Evolutionary conservation across 2,329 filamentous ascomycete species (phyloP).

Genomic region (Cercospora sesami): DNA sequence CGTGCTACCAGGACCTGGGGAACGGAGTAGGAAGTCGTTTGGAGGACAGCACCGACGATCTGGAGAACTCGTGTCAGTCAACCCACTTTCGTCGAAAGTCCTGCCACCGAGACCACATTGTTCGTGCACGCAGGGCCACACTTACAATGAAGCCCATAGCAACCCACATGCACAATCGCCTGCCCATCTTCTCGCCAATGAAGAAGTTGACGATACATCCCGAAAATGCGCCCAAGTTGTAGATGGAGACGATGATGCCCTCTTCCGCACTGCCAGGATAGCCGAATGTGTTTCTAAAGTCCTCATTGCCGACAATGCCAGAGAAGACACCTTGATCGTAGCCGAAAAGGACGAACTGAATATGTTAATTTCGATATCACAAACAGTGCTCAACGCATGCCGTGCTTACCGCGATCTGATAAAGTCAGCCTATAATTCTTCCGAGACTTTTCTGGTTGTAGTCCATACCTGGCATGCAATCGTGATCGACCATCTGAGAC

Average conservation of each 20-base stretch:
- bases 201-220: slow-evolving; percentile 55
- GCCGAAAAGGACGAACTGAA: slow-evolving; percentile 38
- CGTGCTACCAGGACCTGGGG: slow-evolving; percentile 50
- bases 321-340: slow-evolving; percentile 36
- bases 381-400: no score
- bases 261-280: slow-evolving; percentile 42
- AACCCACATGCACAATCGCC: slow-evolving; percentile 52
- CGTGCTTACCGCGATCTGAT: background rate
- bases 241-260: slow-evolving; percentile 52
- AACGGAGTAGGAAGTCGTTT: slow-evolving; percentile 47
- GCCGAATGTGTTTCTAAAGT: slow-evolving; percentile 45
- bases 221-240: slow-evolving; percentile 62
- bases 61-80: slow-evolving; percentile 1
- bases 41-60: slow-evolving; percentile 48
- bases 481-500: slow-evolving; percentile 36
- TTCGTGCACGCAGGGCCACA: background rate
- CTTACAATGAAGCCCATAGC: slow-evolving; percentile 46
- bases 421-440: background rate
- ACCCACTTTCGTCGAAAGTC: background rate
- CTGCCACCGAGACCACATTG: background rate
- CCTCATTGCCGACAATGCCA: slow-evolving; percentile 45
- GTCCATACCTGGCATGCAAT: slow-evolving; percentile 32
- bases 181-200: slow-evolving; percentile 51
- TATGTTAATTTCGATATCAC: background rate
- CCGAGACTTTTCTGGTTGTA: background rate